Base-by-base conservation (phyloP, 805 yeast genomes). In the Ogataea glucozyma region DNA sequence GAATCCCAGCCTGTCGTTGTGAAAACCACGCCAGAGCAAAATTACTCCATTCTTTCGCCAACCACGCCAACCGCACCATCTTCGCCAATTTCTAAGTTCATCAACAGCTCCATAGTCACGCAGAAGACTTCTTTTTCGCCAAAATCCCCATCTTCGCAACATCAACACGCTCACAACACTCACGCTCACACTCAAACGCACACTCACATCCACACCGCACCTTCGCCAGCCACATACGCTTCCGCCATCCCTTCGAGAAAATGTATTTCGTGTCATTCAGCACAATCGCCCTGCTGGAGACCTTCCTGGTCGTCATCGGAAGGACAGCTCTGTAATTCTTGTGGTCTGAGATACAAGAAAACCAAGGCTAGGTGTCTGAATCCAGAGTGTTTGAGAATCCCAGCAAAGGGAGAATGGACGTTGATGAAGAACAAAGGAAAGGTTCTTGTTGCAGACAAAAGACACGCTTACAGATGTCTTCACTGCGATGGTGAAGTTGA, bases 211-310 rank as follows among this genome's bases (percentile, higher is more conserved):
- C 48, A 37, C 44, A 40, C 49, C n/a, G 38, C 51, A 4, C 41
- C 46, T 23, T 26, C 48, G 21, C 27, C 48, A 27, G 24, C 46
- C 16, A 35, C 45, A n/a, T 27, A 47, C 24, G 40, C 50, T 19
- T 43, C 48, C 32, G 31, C 49, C 7, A 22, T 47, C 16, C 44
- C 51, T 38, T 31, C 66, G 10, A 74, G 96, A 52, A 76, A 75
- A 40, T 91, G 99, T 61, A 81, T 91, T 21, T 88, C 97, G 5
- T 91, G 99, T 66, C 88, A 89, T 6, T 80, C 93, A 1, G 84
- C 82, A 43, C 93, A 86, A 54, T 86, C 95, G 5, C 99, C 99
- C 4, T 91, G 99, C 65, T 91, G 99, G 99, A 78, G 99, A 60
- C 99, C 99, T 1, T 85, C 95, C 4, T 91, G 99, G 99, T 82